Evolutionary conservation across 2,329 filamentous ascomycete genomes (phyloP).

Genomic region (Aspergillus brunneoviolaceus): DNA sequence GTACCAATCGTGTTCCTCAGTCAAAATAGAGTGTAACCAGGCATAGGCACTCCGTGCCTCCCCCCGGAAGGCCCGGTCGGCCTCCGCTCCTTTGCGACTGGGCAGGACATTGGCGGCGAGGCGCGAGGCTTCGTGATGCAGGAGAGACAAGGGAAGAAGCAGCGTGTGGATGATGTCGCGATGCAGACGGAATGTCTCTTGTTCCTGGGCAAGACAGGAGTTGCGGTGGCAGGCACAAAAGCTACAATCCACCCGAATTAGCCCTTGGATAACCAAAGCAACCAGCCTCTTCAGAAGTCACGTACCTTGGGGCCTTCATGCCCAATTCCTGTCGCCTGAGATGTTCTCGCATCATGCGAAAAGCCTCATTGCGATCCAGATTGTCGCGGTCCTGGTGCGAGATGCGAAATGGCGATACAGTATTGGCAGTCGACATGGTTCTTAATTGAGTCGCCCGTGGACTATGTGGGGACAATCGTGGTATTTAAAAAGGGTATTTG

Average conservation of each 20-base stretch:
- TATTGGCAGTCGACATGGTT: conserved; percentile 18
- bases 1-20: conserved; percentile 59
- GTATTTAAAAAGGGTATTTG: not conserved
- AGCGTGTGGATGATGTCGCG: conserved; percentile 61
- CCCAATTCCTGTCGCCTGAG: conserved; percentile 37
- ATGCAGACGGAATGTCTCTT: conserved; percentile 48
- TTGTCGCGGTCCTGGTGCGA: conserved; percentile 30
- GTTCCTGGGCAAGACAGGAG: conserved; percentile 30
- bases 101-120: conserved; percentile 53
- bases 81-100: conserved; percentile 50
- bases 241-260: conserved; percentile 22
- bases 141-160: conserved; percentile 57
- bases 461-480: not conserved
- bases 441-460: not conserved
- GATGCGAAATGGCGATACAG: conserved; percentile 33
- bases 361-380: conserved; percentile 37
- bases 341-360: conserved; percentile 34
- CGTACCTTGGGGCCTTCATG: conserved; percentile 34
- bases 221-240: conserved; percentile 39
- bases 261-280: not conserved
- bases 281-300: not conserved
- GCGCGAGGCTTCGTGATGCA: conserved; percentile 55
- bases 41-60: conserved; percentile 58
- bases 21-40: conserved; percentile 60
- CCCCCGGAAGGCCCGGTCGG: conserved; percentile 58